phyloP scores from a whole-genome alignment of 2,329 filamentous ascomycete genomes.

The Xylaria sp. region DNA sequence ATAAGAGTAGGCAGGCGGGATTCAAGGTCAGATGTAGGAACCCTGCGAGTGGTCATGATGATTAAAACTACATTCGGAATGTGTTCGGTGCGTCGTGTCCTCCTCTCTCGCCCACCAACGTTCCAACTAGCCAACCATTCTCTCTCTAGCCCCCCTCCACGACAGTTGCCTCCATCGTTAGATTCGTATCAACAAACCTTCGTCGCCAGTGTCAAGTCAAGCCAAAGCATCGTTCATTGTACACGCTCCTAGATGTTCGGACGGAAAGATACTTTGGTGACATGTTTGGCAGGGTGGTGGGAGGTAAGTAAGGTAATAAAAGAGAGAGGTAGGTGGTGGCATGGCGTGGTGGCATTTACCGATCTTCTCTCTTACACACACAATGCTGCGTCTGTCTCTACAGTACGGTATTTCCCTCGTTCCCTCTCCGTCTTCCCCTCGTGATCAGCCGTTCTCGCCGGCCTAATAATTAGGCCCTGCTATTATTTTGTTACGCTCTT shows the following conservation, averaged over 20 bases:
- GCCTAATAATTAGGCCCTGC: conserved; percentile 43
- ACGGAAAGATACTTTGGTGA: conserved; percentile 33
- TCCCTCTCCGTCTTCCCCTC: conserved; percentile 40
- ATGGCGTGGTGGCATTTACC: conserved; percentile 42
- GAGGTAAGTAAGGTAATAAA: conserved; percentile 36
- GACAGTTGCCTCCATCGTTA: conserved; percentile 1
- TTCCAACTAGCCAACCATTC: neutral
- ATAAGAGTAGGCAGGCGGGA: conserved; percentile 14
- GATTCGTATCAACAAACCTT: conserved; percentile 25
- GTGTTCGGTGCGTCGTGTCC: conserved; percentile 27
- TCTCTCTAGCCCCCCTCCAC: conserved; percentile 6
- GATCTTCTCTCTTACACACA: conserved; percentile 41
- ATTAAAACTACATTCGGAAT: conserved; percentile 38
- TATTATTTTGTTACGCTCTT: conserved; percentile 37
- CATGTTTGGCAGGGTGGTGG: conserved; percentile 30
- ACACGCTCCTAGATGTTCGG: neutral
- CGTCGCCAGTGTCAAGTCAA: conserved; percentile 9
- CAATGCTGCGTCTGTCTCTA: conserved; percentile 18
- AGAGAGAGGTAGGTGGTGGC: conserved; percentile 28
- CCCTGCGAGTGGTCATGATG: conserved; percentile 39
- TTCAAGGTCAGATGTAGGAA: conserved; percentile 26
- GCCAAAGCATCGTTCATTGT: conserved; percentile 6
- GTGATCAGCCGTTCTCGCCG: conserved; percentile 42
- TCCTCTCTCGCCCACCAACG: conserved; percentile 17
- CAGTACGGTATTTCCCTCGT: conserved; percentile 32